phyloP scores from a whole-genome alignment of 164 flowering plant genomes.

The Cinnamomum chago region DNA sequence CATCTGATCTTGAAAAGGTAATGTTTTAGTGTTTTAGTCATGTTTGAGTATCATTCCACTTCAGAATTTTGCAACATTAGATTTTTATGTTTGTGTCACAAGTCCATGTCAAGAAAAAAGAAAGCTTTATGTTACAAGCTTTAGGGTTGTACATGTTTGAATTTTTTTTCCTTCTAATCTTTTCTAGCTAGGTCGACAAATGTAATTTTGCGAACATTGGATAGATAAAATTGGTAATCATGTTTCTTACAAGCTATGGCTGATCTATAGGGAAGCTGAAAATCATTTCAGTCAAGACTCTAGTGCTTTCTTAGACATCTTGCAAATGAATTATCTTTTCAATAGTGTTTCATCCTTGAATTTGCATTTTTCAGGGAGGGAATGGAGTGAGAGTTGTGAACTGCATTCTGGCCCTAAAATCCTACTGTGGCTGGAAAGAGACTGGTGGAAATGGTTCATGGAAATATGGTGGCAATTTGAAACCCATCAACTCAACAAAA shows the following conservation, averaged over 20 bases:
- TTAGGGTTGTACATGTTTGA: background rate
- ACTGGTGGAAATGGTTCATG: conserved; percentile 68
- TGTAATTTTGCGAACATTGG: background rate
- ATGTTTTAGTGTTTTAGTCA: background rate
- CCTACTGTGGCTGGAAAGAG: conserved; percentile 84
- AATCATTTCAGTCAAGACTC: background rate
- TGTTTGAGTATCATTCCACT: background rate
- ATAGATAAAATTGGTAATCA: background rate
- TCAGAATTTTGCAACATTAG: background rate
- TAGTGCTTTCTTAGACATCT: background rate
- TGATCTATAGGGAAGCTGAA: background rate
- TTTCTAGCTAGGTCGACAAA: background rate
- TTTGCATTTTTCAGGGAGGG: conserved; percentile 64
- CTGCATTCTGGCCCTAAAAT: conserved; percentile 80
- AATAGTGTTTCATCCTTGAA: background rate
- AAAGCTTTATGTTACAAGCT: too few species aligned
- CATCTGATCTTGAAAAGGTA: conserved; percentile 95
- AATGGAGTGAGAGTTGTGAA: conserved; percentile 77
- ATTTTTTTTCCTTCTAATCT: background rate
- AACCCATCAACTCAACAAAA: conserved; percentile 46
- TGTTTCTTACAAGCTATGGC: background rate
- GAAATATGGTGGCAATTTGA: conserved; percentile 80
- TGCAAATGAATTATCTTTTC: background rate
- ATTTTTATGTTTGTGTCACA: background rate
- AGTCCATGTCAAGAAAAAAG: too few species aligned